phyloP scores from a whole-genome alignment of 2,329 filamentous ascomycete species.

The Aspergillus ruber region DNA sequence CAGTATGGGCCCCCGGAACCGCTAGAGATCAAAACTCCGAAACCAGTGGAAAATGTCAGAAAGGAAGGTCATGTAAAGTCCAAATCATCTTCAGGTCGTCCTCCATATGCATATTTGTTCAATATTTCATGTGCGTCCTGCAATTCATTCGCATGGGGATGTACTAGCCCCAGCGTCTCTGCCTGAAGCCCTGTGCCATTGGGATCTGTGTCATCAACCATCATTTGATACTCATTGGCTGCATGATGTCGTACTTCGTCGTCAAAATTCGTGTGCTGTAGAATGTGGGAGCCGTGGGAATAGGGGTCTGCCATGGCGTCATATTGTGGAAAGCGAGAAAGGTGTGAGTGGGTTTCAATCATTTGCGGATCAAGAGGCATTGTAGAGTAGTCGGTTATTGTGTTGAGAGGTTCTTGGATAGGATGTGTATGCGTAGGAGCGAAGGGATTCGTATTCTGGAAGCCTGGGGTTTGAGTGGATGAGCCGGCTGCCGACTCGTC shows the following conservation, averaged over 20 bases:
- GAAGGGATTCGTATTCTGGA: constrained; percentile 27
- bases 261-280: constrained; percentile 31
- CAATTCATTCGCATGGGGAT: constrained; percentile 32
- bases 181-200: constrained; percentile 27
- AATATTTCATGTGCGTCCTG: constrained; percentile 37
- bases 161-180: constrained; percentile 33
- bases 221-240: constrained; percentile 36
- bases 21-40: not conserved
- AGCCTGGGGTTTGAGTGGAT: not conserved
- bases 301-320: constrained; percentile 31
- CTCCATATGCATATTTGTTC: constrained; percentile 35
- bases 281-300: constrained; percentile 22
- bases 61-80: constrained; percentile 11
- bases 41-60: constrained; percentile 3
- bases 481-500: constrained; percentile 15
- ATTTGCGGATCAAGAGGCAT: constrained; percentile 58
- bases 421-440: constrained; percentile 23
- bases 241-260: constrained; percentile 34
- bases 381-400: constrained; percentile 40
- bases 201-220: constrained; percentile 31
- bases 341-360: constrained; percentile 46
- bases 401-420: constrained; percentile 30
- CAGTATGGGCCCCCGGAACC: not conserved
- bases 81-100: constrained; percentile 28
- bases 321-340: constrained; percentile 36